A percentile compares a stretch with the other conserved stretches of the same genome.
These are phyloP conservation scores for Saccharomyces hybrid DNA, from an alignment of 1,139 yeast genomes.

Conservation along the genomic window DNA sequence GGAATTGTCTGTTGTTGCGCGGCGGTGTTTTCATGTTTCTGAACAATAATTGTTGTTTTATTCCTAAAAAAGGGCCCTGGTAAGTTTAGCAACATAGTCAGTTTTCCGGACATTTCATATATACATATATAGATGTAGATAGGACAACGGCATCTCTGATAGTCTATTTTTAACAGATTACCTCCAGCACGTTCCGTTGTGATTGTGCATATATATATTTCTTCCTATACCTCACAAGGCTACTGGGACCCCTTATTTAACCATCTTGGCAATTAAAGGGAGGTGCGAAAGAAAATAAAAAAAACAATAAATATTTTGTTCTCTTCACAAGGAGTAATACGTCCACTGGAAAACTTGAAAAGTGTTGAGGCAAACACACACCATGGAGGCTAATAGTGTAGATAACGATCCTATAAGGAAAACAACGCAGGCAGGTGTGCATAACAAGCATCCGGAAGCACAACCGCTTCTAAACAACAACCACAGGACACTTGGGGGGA, in stretches of 20 bases:
- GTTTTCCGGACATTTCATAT: too few relatives aligned
- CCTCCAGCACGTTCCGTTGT: neutral
- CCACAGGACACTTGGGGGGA: conserved; percentile 2
- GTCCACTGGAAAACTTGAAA: neutral
- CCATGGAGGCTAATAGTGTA: neutral
- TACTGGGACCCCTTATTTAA: neutral
- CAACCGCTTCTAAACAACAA: conserved; percentile 3
- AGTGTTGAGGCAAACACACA: neutral
- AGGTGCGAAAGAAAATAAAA: neutral
- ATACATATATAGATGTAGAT: too few relatives aligned
- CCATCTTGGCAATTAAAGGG: neutral
- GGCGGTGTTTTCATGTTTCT: too few relatives aligned
- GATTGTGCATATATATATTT: neutral
- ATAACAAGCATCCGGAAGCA: conserved; percentile 3
- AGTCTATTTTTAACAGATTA: neutral
- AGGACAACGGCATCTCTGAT: too few relatives aligned
- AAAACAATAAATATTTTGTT: too few relatives aligned
- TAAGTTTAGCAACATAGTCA: too few relatives aligned
- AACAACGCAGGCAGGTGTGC: neutral
- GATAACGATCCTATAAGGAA: neutral
- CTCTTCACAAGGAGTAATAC: too few relatives aligned
- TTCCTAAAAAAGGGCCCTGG: too few relatives aligned
- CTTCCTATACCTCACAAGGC: neutral
- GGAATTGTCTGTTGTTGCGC: too few relatives aligned
- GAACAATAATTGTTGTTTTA: too few relatives aligned